Percentiles rank a stretch among this genome's conserved stretches.
Conservation (phyloP, 805 yeast genomes). For the Grigorovia transvaalensis region DNA sequence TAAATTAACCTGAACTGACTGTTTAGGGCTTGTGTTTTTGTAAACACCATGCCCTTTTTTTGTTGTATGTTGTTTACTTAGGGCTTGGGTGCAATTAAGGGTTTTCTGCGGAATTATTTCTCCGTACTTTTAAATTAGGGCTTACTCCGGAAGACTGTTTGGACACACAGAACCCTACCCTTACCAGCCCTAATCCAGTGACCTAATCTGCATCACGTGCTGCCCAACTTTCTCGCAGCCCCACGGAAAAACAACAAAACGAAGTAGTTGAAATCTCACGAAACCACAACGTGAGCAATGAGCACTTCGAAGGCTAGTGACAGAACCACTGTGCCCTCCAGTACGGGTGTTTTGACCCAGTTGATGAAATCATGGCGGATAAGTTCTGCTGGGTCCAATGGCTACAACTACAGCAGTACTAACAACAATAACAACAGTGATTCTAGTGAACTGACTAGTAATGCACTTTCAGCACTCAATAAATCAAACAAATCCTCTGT, state of each 20-base stretch:
- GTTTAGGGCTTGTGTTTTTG: too few species aligned
- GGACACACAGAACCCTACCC: too few species aligned
- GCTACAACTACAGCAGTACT: not conserved
- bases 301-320: not conserved
- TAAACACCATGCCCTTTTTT: too few species aligned
- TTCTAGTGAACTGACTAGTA: not conserved
- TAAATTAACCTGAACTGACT: too few species aligned
- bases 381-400: slow-evolving; percentile 4
- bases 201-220: not conserved
- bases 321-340: not conserved
- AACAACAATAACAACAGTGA: not conserved
- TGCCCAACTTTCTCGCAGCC: not conserved
- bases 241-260: not conserved
- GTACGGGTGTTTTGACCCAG: slow-evolving; percentile 16
- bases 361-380: slow-evolving; percentile 25
- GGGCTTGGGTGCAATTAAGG: too few species aligned
- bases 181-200: too few species aligned
- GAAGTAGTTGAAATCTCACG: too few species aligned
- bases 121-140: too few species aligned
- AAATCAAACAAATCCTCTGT: not conserved
- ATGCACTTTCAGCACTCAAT: not conserved
- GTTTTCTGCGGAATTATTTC: too few species aligned
- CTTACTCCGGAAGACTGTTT: too few species aligned
- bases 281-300: not conserved
- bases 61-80: too few species aligned